Evolutionary conservation across 495 filamentous ascomycete species (phyloP).

Genomic region (Penicillium longicatenatum): DNA sequence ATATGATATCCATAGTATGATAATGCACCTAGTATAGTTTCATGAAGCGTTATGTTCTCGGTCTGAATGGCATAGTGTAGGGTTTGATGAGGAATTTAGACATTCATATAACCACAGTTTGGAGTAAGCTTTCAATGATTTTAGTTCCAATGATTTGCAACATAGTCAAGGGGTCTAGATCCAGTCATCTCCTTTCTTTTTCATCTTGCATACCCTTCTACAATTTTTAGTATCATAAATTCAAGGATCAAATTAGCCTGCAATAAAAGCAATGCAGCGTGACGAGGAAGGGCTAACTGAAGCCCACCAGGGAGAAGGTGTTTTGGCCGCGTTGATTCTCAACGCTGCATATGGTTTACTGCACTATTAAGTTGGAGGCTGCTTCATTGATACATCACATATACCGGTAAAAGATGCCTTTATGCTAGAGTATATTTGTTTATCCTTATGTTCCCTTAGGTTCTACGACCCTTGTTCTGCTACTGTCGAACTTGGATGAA

Average conservation of each 20-base stretch:
- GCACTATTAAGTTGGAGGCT: background rate
- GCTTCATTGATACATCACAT: background rate
- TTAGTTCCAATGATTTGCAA: no score
- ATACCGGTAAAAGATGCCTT: background rate
- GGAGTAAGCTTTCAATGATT: no score
- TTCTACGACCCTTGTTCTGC: constrained; percentile 76
- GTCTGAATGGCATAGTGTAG: background rate
- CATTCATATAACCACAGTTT: no score
- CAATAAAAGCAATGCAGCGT: no score
- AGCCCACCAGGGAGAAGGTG: no score
- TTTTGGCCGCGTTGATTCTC: constrained; percentile 36
- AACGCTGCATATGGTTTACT: constrained; percentile 1
- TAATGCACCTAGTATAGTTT: constrained; percentile 11
- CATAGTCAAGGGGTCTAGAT: no score
- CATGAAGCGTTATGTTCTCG: background rate
- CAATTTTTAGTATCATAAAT: no score
- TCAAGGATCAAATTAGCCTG: no score
- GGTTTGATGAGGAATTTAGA: no score
- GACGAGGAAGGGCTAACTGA: no score
- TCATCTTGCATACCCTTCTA: no score
- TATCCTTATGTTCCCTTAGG: constrained; percentile 88
- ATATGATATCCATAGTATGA: constrained; percentile 24
- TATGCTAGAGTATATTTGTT: constrained; percentile 36
- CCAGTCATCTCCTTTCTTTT: no score
- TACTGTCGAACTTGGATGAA: constrained; percentile 69